Evolutionary conservation across 768 basidiomycete genomes (phyloP).

Genomic region (Udeniomyces megalosporus): DNA sequence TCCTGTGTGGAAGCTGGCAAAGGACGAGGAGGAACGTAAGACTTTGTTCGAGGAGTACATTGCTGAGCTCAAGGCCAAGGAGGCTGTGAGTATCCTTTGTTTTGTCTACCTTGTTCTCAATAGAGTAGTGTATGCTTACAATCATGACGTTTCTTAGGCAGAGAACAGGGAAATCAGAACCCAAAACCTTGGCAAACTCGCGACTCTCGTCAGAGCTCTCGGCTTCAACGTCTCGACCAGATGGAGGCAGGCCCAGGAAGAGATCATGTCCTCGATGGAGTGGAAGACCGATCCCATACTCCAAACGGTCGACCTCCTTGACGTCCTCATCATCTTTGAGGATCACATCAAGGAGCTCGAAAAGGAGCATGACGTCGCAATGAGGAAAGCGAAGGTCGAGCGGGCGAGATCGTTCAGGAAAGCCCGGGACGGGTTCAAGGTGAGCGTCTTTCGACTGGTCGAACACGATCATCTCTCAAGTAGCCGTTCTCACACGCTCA

Average conservation of each 20-base stretch:
- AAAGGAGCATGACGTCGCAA: constrained; percentile 77
- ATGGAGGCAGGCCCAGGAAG: constrained; percentile 69
- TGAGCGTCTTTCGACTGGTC: constrained; percentile 25
- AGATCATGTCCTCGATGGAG: constrained; percentile 57
- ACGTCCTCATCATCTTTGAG: constrained; percentile 84
- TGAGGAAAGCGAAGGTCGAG: constrained; percentile 60
- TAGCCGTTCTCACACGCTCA: background rate
- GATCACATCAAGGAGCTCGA: constrained; percentile 82
- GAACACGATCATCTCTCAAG: no score
- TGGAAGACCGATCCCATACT: constrained; percentile 66
- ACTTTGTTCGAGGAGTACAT: constrained; percentile 88
- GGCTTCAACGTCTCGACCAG: constrained; percentile 84
- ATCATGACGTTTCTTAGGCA: constrained; percentile 7
- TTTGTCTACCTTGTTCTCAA: background rate
- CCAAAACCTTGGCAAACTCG: constrained; percentile 67
- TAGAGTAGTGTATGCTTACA: no score
- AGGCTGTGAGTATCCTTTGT: constrained; percentile 39
- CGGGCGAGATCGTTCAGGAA: constrained; percentile 72
- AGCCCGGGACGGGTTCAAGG: constrained; percentile 80
- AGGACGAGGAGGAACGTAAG: constrained; percentile 75
- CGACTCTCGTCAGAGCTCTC: constrained; percentile 66
- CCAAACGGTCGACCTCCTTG: constrained; percentile 68
- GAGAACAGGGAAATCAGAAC: constrained; percentile 22
- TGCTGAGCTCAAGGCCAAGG: constrained; percentile 63
- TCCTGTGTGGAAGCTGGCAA: constrained; percentile 68